Base-by-base conservation (phyloP, 2,329 filamentous ascomycete genomes). In the Dothistroma pini region DNA sequence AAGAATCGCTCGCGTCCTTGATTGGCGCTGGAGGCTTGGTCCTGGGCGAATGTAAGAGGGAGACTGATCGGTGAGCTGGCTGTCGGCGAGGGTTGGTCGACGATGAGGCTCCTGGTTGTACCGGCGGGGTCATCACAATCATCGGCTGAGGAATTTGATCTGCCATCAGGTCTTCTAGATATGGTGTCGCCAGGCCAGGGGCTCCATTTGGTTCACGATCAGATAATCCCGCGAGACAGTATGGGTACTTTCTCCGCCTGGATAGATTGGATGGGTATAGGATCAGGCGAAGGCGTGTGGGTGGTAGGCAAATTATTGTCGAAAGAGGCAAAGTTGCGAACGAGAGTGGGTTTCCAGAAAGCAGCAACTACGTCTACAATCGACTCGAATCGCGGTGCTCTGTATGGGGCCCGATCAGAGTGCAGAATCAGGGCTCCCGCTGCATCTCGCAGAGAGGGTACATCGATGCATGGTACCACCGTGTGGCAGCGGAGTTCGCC, bases 1-100 rank as follows among this genome's bases (percentile, higher is more conserved):
- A 68, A 2, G 63, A 63, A 19, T 64, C 60, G 59, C 69, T 71
- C 4, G 64, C 57, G 14, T 63, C 58, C 52, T 58, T 60, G 22
- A 54, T 47, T 19, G 61, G 55, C 29, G 57, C 62, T 32, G 57
- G 61, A 14, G 31, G 54, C 34, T 38, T 64, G 10, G 62, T 64
- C n/a, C 55, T 59, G 3, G 74, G 72, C 32, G 72, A 74, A 57
- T 80, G 79, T 31, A 75, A 71, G 19, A 81, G 73, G 2, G 79
- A 81, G 12, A 81, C 79, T 0, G 79, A 81, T 54, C 75, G 67
- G 66, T 79, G 72, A 4, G 79, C 77, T 4, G 77, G 76, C 14
- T 75, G 75, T 29, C 79, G 75, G 48, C 79, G 77, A 19, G 65
- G 61, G 32, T 65, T 25, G 21, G 41, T 25, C 48, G 56, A 21